Evolutionary conservation across 257 asterid species (phyloP).

Genomic region (Solanum raphanifolium): DNA sequence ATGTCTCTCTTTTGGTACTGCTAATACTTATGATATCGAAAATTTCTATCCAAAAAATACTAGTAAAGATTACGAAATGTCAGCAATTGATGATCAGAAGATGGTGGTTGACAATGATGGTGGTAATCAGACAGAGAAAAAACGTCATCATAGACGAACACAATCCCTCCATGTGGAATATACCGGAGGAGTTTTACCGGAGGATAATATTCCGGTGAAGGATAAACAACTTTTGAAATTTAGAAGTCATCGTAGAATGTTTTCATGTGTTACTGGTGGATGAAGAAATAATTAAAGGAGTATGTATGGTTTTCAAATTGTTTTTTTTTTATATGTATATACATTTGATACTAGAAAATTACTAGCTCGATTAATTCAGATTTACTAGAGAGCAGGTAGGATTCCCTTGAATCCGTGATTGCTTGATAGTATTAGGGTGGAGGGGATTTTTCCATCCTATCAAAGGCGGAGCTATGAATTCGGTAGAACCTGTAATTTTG

Average conservation of each 20-base stretch:
- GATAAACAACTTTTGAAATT: conserved; percentile 40
- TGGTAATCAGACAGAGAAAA: neutral
- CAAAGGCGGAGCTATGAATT: neutral
- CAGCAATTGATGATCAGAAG: neutral
- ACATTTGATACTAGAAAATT: neutral
- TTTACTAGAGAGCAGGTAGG: neutral
- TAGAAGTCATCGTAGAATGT: conserved; percentile 37
- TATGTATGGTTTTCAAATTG: neutral
- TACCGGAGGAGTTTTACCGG: neutral
- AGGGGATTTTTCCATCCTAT: neutral
- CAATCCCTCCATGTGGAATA: neutral
- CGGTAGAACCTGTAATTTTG: neutral
- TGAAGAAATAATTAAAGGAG: neutral
- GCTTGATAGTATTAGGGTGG: neutral
- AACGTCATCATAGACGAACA: conserved; percentile 10
- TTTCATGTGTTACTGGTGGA: conserved; percentile 45
- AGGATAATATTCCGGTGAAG: neutral
- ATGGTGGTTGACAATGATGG: neutral
- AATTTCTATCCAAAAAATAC: conserved; percentile 6
- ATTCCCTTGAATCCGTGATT: neutral
- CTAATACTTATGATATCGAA: neutral
- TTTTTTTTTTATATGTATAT: neutral
- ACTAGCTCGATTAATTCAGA: no score
- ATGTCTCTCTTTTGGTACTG: conserved; percentile 2
- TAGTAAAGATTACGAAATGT: neutral